These are phyloP conservation scores for Phytophthora agathidicida DNA, from an alignment of 352 stramenopile genomes.

Conservation along the genomic window DNA sequence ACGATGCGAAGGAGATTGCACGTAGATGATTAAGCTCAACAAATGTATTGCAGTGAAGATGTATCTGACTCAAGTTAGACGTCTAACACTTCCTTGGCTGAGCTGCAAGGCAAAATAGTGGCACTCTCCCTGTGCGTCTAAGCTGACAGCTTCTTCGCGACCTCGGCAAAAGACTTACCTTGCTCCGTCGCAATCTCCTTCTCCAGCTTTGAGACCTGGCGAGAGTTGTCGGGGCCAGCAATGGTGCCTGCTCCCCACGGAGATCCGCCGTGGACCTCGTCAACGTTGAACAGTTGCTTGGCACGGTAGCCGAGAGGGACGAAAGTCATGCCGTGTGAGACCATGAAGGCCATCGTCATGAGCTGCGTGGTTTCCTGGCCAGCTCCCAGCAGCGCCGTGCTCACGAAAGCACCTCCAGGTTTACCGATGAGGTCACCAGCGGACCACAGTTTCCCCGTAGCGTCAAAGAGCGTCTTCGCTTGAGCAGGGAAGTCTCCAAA, in stretches of 20 bases:
- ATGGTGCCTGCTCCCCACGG: conserved; percentile 16
- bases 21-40: too few species aligned
- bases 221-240: conserved; percentile 5
- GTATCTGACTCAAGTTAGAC: too few species aligned
- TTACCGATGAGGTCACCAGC: conserved; percentile 11
- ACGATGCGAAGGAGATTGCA: too few species aligned
- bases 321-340: conserved; percentile 16
- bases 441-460: conserved; percentile 5
- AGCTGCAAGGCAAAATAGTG: too few species aligned
- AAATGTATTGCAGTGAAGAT: too few species aligned
- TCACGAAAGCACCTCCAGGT: conserved; percentile 11
- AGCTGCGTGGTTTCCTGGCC: conserved; percentile 15
- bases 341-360: conserved; percentile 13
- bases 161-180: conserved; percentile 11
- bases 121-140: too few species aligned
- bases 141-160: conserved; percentile 11
- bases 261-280: conserved; percentile 17
- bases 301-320: conserved; percentile 18
- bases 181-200: conserved; percentile 10
- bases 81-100: too few species aligned
- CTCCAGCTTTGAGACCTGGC: conserved; percentile 15
- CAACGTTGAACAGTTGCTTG: conserved; percentile 12
- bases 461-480: conserved; percentile 15
- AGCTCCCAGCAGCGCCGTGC: conserved; percentile 10
- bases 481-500: conserved; percentile 15